A percentile compares a stretch with the other conserved stretches of the same genome.
Conservation (phyloP, 2,329 filamentous ascomycete genomes). For the Penicillium sp. region DNA sequence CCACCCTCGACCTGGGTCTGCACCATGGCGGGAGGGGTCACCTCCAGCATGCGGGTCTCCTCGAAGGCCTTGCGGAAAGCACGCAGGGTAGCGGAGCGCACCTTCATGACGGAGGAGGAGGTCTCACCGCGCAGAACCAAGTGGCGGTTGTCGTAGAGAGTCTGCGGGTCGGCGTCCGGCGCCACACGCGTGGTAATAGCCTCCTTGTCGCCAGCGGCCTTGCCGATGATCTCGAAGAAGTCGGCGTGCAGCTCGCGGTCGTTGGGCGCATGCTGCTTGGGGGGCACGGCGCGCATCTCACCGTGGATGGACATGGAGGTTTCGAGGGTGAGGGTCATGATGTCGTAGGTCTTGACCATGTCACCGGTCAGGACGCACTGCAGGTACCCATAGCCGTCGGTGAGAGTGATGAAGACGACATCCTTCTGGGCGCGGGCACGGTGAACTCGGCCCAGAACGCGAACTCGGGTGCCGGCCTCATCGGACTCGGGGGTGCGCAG, state of each 20-base stretch:
- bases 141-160: constrained; percentile 77
- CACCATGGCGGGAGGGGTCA: constrained; percentile 84
- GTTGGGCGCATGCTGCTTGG: constrained; percentile 73
- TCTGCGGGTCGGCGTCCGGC: constrained; percentile 65
- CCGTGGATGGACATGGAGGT: constrained; percentile 83
- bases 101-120: constrained; percentile 80
- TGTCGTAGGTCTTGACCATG: constrained; percentile 88
- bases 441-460: constrained; percentile 79
- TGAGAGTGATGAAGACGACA: constrained; percentile 79
- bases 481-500: constrained; percentile 55
- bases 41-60: constrained; percentile 74
- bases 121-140: constrained; percentile 81
- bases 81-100: constrained; percentile 74
- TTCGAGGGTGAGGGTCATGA: constrained; percentile 78
- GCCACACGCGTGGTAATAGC: constrained; percentile 83
- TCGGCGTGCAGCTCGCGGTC: constrained; percentile 87
- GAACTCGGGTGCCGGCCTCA: constrained; percentile 68
- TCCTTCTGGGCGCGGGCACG: constrained; percentile 78
- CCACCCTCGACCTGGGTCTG: constrained; percentile 95
- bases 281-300: constrained; percentile 77
- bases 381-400: constrained; percentile 79
- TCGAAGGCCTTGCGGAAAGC: constrained; percentile 79
- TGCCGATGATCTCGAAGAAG: constrained; percentile 76
- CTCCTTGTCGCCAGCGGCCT: constrained; percentile 81
- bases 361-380: constrained; percentile 80